Percentiles rank a stretch among this genome's conserved stretches.
Conservation (phyloP, 2,329 filamentous ascomycete species). For the Aspergillus ochraceus region DNA sequence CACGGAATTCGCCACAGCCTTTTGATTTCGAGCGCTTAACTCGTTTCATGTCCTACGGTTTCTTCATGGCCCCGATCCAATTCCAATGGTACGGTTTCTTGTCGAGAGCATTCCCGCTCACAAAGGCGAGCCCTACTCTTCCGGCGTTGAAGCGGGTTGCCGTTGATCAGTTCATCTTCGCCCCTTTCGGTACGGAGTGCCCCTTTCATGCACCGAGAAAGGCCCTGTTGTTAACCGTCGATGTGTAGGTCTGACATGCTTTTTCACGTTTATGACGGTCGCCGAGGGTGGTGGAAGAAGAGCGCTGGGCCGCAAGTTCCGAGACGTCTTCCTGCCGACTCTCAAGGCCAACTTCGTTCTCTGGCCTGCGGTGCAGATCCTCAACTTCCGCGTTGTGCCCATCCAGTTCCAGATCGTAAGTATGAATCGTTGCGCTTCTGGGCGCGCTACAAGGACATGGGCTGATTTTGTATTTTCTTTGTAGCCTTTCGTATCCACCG, state of each 20-base stretch:
- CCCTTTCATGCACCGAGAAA: constrained; percentile 1
- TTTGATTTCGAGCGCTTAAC: constrained; percentile 96
- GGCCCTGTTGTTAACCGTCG: constrained; percentile 7
- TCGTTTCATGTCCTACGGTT: constrained; percentile 95
- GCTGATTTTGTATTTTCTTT: background rate
- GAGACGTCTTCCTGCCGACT: constrained; percentile 90
- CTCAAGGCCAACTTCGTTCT: constrained; percentile 94
- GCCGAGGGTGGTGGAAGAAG: constrained; percentile 86
- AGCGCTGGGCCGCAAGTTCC: constrained; percentile 79
- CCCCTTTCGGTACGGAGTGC: constrained; percentile 68
- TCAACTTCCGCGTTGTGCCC: constrained; percentile 95
- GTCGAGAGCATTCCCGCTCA: constrained; percentile 77
- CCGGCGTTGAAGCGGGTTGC: constrained; percentile 88
- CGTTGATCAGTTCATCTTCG: constrained; percentile 90
- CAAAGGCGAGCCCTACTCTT: constrained; percentile 69
- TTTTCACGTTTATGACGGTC: constrained; percentile 96
- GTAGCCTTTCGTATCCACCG: constrained; percentile 90
- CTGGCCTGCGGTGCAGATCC: constrained; percentile 92
- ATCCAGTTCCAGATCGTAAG: constrained; percentile 94
- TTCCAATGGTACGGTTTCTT: constrained; percentile 95
- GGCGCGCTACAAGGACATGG: background rate
- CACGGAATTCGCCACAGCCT: constrained; percentile 66
- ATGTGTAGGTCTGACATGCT: constrained; percentile 67
- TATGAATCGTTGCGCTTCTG: constrained; percentile 23
- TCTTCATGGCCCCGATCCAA: constrained; percentile 91